Base-by-base conservation (phyloP, 225 moss, liverwort and hornwort genomes). In the Asterella californica region DNA sequence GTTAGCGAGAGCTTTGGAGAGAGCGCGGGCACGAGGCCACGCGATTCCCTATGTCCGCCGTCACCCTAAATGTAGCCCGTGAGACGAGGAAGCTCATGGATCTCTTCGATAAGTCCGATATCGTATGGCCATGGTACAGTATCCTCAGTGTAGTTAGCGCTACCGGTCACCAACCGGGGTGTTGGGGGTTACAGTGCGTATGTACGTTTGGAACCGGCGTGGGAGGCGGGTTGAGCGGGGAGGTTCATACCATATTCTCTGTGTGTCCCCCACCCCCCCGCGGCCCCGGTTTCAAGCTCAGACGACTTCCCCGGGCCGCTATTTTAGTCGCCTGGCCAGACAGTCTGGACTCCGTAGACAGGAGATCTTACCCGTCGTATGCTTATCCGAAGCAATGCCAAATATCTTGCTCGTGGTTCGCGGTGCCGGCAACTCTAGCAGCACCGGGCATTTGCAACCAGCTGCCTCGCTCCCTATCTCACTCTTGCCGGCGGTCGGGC, bases 11-110 rank as follows among this genome's bases (percentile, higher is more conserved):
- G 34, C 36, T 22, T 57, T 24, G 57, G 34, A 10, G 12, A n/a
- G 1, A 64, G 9, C 15, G 11, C 34, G 21, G 24, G 14, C 24
- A 36, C 33, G 69, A n/a, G 2, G 12, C 0, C 22, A 72, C 72
- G 72, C 47, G 50, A 73, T 75, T 75, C 52, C 74, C 53, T 54
- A 53, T 49, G 76, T 33, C 60, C 76, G 76, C 76, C 76, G 76
- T 76, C 76, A 76, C 34, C 76, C 75, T 55, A 55, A 48, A 72
- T 72, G 71, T 72, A 72, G 71, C 42, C 71, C 37, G 4, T 32
- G 33, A 67, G 36, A 67, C 14, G 15, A 33, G 67, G 19, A 29
- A 67, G n/a, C 2, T 57, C 18, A 57, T 9, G 61, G 61, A 37
- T 36, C 34, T 5, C 69, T 34, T 37, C 36, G 69, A 33, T 69